phyloP scores from a whole-genome alignment of 2,329 filamentous ascomycete genomes.

The Phialophora tarda region DNA sequence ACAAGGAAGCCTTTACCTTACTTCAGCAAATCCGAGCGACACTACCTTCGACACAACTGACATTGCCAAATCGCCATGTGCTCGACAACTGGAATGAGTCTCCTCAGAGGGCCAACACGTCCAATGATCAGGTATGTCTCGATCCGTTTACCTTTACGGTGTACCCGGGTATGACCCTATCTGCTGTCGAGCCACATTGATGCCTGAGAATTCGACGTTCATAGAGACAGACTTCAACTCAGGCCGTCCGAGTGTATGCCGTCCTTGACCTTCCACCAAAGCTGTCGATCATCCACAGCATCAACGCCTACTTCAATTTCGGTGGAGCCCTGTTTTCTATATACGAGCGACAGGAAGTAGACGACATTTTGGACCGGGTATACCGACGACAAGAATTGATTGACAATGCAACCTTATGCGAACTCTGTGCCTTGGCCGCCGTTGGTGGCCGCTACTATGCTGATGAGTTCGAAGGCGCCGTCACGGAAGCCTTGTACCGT shows the following conservation, averaged over 20 bases:
- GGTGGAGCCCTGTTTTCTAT: conserved; percentile 15
- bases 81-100: conserved; percentile 10
- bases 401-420: conserved; percentile 16
- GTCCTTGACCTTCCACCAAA: conserved; percentile 12
- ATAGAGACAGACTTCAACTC: conserved; percentile 5
- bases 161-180: not conserved
- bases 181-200: not conserved
- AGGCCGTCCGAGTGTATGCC: conserved; percentile 9
- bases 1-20: conserved; percentile 12
- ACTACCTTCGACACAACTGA: not conserved
- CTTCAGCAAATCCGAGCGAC: conserved; percentile 12
- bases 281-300: conserved; percentile 3
- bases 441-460: conserved; percentile 14
- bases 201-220: conserved; percentile 1
- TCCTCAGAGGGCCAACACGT: conserved; percentile 1
- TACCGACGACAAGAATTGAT: conserved; percentile 8
- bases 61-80: conserved; percentile 1
- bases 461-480: conserved; percentile 1
- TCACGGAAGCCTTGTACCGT: conserved; percentile 17
- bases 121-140: conserved; percentile 5
- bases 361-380: conserved; percentile 5
- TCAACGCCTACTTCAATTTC: conserved; percentile 8
- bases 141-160: not conserved
- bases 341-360: conserved; percentile 9
- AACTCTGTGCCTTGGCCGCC: conserved; percentile 20